Evolutionary conservation across 2,329 filamentous ascomycete species (phyloP).

Genomic region (Phaeophleospora eucalypticola): DNA sequence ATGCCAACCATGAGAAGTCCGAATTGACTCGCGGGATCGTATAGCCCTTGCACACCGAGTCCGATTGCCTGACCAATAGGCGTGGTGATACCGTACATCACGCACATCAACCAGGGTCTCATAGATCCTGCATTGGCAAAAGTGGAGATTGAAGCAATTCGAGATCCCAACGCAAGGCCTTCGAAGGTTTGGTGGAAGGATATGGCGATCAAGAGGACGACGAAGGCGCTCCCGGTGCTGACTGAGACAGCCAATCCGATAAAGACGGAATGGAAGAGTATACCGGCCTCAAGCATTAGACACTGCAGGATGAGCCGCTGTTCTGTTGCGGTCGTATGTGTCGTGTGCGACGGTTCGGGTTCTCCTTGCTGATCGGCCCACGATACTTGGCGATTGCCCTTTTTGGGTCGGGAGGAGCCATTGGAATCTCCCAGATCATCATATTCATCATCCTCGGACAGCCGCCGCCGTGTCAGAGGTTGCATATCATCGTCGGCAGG

Average conservation of each 20-base stretch:
- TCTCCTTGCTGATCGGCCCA: constrained; percentile 16
- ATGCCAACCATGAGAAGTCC: constrained; percentile 49
- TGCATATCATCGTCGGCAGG: constrained; percentile 20
- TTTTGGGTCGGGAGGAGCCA: constrained; percentile 10
- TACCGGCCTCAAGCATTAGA: constrained; percentile 70
- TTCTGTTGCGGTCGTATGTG: constrained; percentile 36
- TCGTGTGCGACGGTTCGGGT: constrained; percentile 11
- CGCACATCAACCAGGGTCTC: constrained; percentile 68
- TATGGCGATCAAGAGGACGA: constrained; percentile 64
- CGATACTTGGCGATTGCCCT: constrained; percentile 16
- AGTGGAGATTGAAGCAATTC: constrained; percentile 64
- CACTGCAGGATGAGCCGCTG: constrained; percentile 68
- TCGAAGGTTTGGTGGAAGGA: constrained; percentile 69
- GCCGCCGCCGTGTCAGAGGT: constrained; percentile 21
- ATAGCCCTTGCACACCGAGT: constrained; percentile 47
- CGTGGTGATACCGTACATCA: constrained; percentile 59
- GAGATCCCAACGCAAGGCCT: constrained; percentile 65
- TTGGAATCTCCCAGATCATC: constrained; percentile 13
- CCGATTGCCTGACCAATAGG: constrained; percentile 50
- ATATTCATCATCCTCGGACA: constrained; percentile 12
- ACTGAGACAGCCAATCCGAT: constrained; percentile 70
- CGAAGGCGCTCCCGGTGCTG: constrained; percentile 60
- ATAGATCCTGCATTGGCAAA: constrained; percentile 65
- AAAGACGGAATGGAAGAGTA: constrained; percentile 74
- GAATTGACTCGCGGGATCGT: constrained; percentile 46